A percentile compares a stretch with the other conserved stretches of the same genome.
phyloP scores from a whole-genome alignment of 345 rosid species.

The Hibiscus trionum region DNA sequence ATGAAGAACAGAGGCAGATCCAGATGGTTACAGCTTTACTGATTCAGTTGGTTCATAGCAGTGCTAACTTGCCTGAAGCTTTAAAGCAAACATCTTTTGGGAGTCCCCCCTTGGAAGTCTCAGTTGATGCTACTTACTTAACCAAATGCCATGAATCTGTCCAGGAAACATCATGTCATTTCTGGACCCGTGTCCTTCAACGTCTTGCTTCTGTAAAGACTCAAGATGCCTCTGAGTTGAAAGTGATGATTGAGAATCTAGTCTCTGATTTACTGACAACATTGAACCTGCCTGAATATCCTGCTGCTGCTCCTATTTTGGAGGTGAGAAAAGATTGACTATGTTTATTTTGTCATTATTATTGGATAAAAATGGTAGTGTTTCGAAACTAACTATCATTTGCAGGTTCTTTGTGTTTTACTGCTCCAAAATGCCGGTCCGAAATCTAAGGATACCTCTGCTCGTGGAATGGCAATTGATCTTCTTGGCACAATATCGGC shows the following conservation, averaged over 20 bases:
- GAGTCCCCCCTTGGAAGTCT: slow-evolving; percentile 47
- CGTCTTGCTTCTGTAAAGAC: slow-evolving; percentile 72
- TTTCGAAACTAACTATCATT: slow-evolving; percentile 18
- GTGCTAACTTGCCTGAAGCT: slow-evolving; percentile 82
- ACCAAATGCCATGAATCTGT: slow-evolving; percentile 72
- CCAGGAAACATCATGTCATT: slow-evolving; percentile 87
- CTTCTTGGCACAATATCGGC: slow-evolving; percentile 89
- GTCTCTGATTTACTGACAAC: slow-evolving; percentile 84
- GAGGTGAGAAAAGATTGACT: slow-evolving; percentile 47
- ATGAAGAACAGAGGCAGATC: slow-evolving; percentile 97
- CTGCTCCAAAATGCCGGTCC: slow-evolving; percentile 93
- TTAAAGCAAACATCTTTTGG: slow-evolving; percentile 55
- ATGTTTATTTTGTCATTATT: slow-evolving; percentile 7
- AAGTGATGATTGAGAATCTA: slow-evolving; percentile 85
- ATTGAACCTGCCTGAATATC: slow-evolving; percentile 90
- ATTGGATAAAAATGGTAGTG: slow-evolving; percentile 2
- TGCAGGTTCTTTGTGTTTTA: slow-evolving; percentile 95
- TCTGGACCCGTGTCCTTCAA: slow-evolving; percentile 97
- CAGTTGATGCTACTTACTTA: slow-evolving; percentile 62
- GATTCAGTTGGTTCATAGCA: slow-evolving; percentile 87
- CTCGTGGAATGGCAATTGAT: slow-evolving; percentile 91
- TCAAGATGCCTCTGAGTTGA: slow-evolving; percentile 93
- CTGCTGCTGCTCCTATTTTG: slow-evolving; percentile 82
- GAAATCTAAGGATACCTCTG: slow-evolving; percentile 85
- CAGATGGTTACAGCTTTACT: slow-evolving; percentile 94